These are phyloP conservation scores for Coniosporium apollinis DNA, from an alignment of 495 filamentous ascomycete species.

Conservation along the genomic window DNA sequence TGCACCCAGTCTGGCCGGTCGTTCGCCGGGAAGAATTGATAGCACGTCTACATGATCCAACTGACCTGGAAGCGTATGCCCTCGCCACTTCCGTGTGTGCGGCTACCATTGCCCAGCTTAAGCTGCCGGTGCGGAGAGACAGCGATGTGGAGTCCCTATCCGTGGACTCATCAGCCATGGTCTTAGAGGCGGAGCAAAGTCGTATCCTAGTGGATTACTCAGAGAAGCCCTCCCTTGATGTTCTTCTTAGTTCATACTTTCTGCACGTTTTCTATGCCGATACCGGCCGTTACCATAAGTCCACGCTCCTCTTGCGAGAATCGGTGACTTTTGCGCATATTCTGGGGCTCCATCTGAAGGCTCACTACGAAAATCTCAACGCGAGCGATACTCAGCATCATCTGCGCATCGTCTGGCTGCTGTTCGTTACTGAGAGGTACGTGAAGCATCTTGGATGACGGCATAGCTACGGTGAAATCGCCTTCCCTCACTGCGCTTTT, in stretches of 20 bases:
- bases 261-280: constrained; percentile 32
- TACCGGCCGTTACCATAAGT: constrained; percentile 24
- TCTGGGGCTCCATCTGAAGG: constrained; percentile 25
- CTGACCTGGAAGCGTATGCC: constrained; percentile 24
- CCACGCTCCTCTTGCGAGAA: constrained; percentile 27
- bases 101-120: constrained; percentile 29
- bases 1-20: constrained; percentile 34
- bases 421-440: constrained; percentile 31
- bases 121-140: too few species aligned
- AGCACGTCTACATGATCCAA: constrained; percentile 15
- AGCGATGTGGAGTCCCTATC: too few species aligned
- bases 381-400: constrained; percentile 22
- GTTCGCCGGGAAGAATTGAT: constrained; percentile 27
- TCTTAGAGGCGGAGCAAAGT: constrained; percentile 11
- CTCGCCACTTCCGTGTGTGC: constrained; percentile 28
- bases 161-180: constrained; percentile 7
- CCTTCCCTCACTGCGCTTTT: too few species aligned
- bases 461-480: too few species aligned
- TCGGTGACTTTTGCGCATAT: constrained; percentile 31
- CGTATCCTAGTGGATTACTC: constrained; percentile 6
- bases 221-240: constrained; percentile 14
- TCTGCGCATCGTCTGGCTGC: constrained; percentile 27
- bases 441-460: too few species aligned
- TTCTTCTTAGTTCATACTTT: constrained; percentile 27
- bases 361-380: constrained; percentile 18